A percentile compares a stretch with the other conserved stretches of the same genome.
Evolutionary conservation across 192 early-diverging fungal genomes (phyloP).

Genomic region (Entomortierella chlamydospora): DNA sequence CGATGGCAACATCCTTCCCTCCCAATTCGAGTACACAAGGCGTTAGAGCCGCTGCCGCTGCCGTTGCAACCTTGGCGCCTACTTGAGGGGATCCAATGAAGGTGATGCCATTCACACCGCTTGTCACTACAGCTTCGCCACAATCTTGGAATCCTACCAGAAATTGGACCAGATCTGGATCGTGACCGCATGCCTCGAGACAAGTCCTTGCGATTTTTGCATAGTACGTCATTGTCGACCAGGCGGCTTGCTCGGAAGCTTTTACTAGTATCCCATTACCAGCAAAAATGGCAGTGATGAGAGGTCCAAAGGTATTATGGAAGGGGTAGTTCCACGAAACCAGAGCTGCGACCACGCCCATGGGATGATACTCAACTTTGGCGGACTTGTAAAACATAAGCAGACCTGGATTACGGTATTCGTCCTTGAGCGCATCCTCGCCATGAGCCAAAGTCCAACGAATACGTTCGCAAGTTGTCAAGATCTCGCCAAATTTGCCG

Average conservation of each 20-base stretch:
- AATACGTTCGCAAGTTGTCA: slow-evolving; percentile 82
- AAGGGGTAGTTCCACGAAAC: slow-evolving; percentile 94
- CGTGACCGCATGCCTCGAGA: slow-evolving; percentile 77
- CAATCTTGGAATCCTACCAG: slow-evolving; percentile 83
- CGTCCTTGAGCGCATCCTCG: slow-evolving; percentile 73
- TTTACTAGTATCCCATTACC: slow-evolving; percentile 91
- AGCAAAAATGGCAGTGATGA: slow-evolving; percentile 84
- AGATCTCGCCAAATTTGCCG: slow-evolving; percentile 85
- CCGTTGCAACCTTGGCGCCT: slow-evolving; percentile 79
- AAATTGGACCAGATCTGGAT: slow-evolving; percentile 83
- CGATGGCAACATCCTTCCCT: slow-evolving; percentile 89
- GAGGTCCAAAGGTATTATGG: slow-evolving; percentile 82
- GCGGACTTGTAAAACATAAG: slow-evolving; percentile 84
- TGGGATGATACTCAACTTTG: slow-evolving; percentile 81
- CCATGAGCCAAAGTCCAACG: slow-evolving; percentile 85
- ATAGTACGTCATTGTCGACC: slow-evolving; percentile 77
- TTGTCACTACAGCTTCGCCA: slow-evolving; percentile 79
- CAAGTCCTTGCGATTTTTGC: slow-evolving; percentile 72
- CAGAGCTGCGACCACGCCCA: slow-evolving; percentile 84
- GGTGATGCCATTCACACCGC: slow-evolving; percentile 78
- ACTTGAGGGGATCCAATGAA: slow-evolving; percentile 91
- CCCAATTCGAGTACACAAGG: slow-evolving; percentile 92
- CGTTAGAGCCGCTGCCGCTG: slow-evolving; percentile 78
- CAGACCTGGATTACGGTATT: slow-evolving; percentile 72
- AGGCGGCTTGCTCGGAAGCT: slow-evolving; percentile 86